Evolutionary conservation across 106 monocot species (phyloP), one percentile per base, ranked within the genome.

Genomic region (Dendrobium officinale): DNA sequence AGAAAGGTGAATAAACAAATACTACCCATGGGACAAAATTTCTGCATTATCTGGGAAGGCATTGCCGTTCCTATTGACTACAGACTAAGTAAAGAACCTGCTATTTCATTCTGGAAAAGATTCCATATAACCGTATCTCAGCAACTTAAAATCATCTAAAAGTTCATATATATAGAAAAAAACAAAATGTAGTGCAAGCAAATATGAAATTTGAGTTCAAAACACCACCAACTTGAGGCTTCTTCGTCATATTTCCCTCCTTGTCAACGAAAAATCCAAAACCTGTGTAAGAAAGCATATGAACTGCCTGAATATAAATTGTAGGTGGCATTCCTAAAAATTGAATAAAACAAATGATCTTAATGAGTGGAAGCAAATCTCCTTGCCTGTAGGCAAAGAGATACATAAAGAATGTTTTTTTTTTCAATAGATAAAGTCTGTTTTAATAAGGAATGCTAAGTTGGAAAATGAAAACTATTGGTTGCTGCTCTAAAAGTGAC

Each of bases 191-290:
- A 68, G 27, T 68, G 31, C 26, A 68, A 68, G 68, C 9, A 70
- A 70, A 4, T 4, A 70, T 16, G 5, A 70, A 33, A 70, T 10
- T 13, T 37, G 75, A 47, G 78, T 78, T 58, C 43, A 79, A 43
- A 66, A 56, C 19, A 81, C 13, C 78, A 87, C 95, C 13, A 85
- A 95, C 99, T 88, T 99, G 99, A 19, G 93, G 95, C 77, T 95
- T 99, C 87, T 99, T 99, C 61, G 74, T 42, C 41, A 95, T 79
- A 20, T 51, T 79, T 75, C 95, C 95, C 27, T 91, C 86, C 19
- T 92, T 89, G 79, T 91, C 89, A 64, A 91, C 87, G 85, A 88
- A 88, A 83, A 93, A 99, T 45, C 99, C 99, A 91, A 99, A 99
- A 43, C 99, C 99, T 99, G 85, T 77, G 17, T 61, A 10, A 10